Evolutionary conservation across 2,329 filamentous ascomycete species (phyloP), one percentile per base, ranked within the genome.

Genomic region (Erysiphe pulchra): DNA sequence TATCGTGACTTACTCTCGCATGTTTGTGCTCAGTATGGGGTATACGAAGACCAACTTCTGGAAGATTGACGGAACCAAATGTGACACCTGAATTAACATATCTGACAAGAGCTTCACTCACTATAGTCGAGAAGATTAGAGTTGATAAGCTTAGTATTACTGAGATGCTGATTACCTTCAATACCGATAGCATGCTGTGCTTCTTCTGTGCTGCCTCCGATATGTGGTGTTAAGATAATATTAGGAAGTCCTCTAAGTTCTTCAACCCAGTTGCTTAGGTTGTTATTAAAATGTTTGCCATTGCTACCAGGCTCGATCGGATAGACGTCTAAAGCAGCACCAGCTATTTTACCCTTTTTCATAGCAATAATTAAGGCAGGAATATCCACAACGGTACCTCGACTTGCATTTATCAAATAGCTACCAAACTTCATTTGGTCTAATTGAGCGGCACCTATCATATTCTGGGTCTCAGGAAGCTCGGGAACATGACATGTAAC

Each of bases 21-120:
- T 90, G 80, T 60, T 93, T 77, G 20, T 80, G 74, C 64, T 95
- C 85, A 48, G 93, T 86, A 51, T 84, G 71, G 2, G 85, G 93
- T 55, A 94, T 65, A 53, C 90, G 80, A 55, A 98, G 70, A 54
- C 77, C 77, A 54, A 93, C 81, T 63, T 95, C 90, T n/a, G 90
- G 90, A 66, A 98, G 69, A 65, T 98, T 98, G 60, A 95, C 90
- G 49, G 86, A 84, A 52, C 85, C 86, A 24, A 92, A 63, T 2
- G 90, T 98, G 47, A 79, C 75, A 49, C 90, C 90, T 62, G 90
- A 84, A 65, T 95, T 98, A 60, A 95, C 90, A 61, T 95, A 98
- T 56, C 82, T 76, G 47, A 92, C 80, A 45, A 98, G 68, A 37
- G 86, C 81, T 42, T 90, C 79, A 51, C 73, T 76, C 48, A 98